Base-by-base conservation (phyloP, 108 stramenopile genomes). In the Pseudonitzschia delicatissima region DNA sequence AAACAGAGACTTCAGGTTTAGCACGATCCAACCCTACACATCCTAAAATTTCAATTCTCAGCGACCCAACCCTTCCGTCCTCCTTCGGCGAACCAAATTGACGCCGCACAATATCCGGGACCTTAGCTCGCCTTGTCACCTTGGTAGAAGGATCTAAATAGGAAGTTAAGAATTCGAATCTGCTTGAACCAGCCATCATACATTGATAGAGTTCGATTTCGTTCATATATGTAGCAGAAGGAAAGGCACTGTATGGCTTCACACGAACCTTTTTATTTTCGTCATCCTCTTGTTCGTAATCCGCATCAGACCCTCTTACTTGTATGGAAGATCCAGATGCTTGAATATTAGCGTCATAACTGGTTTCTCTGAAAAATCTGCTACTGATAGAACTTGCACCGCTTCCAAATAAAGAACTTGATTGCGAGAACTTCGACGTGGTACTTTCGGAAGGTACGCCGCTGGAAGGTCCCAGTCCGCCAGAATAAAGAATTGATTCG, bases 31-130 rank as follows among this genome's bases (percentile, higher is more conserved):
- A 40, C 17, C 78, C 77, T 5, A 79, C 74, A 61, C 78, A 79
- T 11, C 82, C 78, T 26, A 83, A 60, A 32, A 79, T 68, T 64
- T 83, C 82, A 9, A 79, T 68, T 18, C 76, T 68, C 5, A 83
- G 45, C 5, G 82, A 75, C 18, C 82, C 82, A 31, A 83, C 67
- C 4, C 82, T 70, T 23, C 82, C 78, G 67, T 83, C 80, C 29
- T 70, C 76, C 37, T 57, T 37, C 0, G 78, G 77, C 37, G 70
- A 64, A 18, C 78, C 82, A 53, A 66, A 83, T 23, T 65, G 36
- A 50, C 61, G 32, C 39, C 57, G 55, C 20, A 73, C 69, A 4
- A 39, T 51, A 35, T 74, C 63, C 4, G 61, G 55, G 17, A 69
- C 63, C 48, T 74, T 72, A 13, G 45, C 64, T n/a, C 44, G 53